Evolutionary conservation across 2,329 filamentous ascomycete genomes (phyloP).

Genomic region (Xylariaceae sp.): DNA sequence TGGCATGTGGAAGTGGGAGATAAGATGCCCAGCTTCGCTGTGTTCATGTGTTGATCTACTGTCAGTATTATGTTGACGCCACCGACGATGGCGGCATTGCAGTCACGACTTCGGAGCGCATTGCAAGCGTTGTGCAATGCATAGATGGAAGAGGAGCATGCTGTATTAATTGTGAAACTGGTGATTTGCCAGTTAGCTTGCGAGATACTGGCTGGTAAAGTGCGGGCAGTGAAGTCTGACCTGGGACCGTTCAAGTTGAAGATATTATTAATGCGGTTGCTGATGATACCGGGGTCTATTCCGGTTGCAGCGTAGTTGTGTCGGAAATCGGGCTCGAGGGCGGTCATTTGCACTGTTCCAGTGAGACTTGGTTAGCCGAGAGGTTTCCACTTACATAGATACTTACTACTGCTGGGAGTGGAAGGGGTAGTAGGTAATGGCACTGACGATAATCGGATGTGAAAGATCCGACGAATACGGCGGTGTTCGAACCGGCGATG

Average conservation of each 20-base stretch:
- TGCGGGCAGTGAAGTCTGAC: slow-evolving; percentile 11
- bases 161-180: slow-evolving; percentile 31
- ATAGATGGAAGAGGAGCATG: slow-evolving; percentile 35
- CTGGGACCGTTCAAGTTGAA: slow-evolving; percentile 36
- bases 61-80: slow-evolving; percentile 36
- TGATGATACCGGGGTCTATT: slow-evolving; percentile 34
- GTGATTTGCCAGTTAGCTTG: neutral
- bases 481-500: slow-evolving; percentile 28
- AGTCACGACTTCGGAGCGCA: slow-evolving; percentile 29
- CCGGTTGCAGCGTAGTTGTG: slow-evolving; percentile 32
- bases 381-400: slow-evolving; percentile 3
- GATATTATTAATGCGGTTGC: slow-evolving; percentile 35
- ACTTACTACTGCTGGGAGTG: no score
- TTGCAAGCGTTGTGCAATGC: slow-evolving; percentile 32
- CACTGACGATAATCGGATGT: slow-evolving; percentile 24
- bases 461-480: slow-evolving; percentile 26
- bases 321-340: slow-evolving; percentile 24
- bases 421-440: slow-evolving; percentile 5
- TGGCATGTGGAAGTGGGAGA: slow-evolving; percentile 32
- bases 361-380: slow-evolving; percentile 1
- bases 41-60: slow-evolving; percentile 28
- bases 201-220: neutral
- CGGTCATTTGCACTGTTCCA: slow-evolving; percentile 24
- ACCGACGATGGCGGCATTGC: slow-evolving; percentile 32
- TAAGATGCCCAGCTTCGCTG: slow-evolving; percentile 31